These are phyloP conservation scores for Clarkia xantiana DNA, from an alignment of 345 rosid species.

Conservation along the genomic window DNA sequence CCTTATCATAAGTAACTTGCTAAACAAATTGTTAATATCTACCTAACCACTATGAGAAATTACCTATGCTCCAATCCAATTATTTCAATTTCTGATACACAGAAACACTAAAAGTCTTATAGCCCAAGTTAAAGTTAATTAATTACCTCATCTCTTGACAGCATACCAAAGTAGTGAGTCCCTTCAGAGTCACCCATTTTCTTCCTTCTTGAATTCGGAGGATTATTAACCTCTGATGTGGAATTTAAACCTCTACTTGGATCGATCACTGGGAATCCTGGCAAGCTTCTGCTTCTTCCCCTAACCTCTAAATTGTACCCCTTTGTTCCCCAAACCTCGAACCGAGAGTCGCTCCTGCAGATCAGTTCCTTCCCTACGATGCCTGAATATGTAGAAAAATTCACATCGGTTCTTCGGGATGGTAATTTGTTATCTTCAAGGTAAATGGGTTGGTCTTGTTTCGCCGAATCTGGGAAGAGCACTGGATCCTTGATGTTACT, in stretches of 20 bases:
- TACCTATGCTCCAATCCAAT: too few relatives aligned
- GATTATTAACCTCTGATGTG: slow-evolving; percentile 21
- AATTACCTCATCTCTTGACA: slow-evolving; percentile 66
- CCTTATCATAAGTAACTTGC: neutral
- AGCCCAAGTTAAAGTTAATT: neutral
- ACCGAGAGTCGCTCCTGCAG: slow-evolving; percentile 71
- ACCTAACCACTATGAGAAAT: too few relatives aligned
- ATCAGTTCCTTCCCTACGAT: slow-evolving; percentile 64
- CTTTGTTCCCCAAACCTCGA: slow-evolving; percentile 88
- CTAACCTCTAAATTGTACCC: slow-evolving; percentile 60
- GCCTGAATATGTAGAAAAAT: slow-evolving; percentile 68
- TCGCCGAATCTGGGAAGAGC: slow-evolving; percentile 48
- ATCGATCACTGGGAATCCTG: slow-evolving; percentile 53
- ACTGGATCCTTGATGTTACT: slow-evolving; percentile 53
- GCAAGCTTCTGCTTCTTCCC: slow-evolving; percentile 62
- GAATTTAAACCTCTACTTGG: slow-evolving; percentile 43
- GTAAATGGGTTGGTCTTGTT: slow-evolving; percentile 34
- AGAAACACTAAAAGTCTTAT: neutral
- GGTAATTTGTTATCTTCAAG: slow-evolving; percentile 63
- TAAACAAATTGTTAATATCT: too few relatives aligned
- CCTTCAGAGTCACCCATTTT: slow-evolving; percentile 25
- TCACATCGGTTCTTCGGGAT: slow-evolving; percentile 77
- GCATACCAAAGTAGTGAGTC: slow-evolving; percentile 43
- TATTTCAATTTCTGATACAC: neutral
- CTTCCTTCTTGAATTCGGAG: slow-evolving; percentile 20